These are phyloP conservation scores for Clonostachys byssicola DNA, from an alignment of 2,329 filamentous ascomycete species.

Conservation along the genomic window DNA sequence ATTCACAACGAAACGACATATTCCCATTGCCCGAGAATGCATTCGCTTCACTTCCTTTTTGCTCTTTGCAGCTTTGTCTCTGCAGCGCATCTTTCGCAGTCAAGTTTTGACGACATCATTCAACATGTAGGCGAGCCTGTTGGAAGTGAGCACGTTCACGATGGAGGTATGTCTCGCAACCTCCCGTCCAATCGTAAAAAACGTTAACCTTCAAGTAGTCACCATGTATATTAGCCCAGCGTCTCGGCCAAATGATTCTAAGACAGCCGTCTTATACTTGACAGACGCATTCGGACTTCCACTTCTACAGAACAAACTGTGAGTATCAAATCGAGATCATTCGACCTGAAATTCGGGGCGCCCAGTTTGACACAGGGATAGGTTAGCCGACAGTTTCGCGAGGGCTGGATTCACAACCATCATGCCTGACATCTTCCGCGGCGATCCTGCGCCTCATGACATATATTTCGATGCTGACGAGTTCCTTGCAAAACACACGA, in stretches of 20 bases:
- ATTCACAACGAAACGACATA: too few species aligned
- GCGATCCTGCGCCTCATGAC: conserved; percentile 10
- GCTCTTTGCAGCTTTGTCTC: too few species aligned
- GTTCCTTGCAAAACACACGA: conserved; percentile 10
- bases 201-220: neutral
- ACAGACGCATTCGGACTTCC: conserved; percentile 14
- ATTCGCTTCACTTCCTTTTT: too few species aligned
- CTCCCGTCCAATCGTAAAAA: too few species aligned
- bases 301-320: conserved; percentile 7
- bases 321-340: neutral
- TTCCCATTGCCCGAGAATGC: too few species aligned
- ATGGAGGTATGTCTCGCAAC: too few species aligned
- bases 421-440: conserved; percentile 15
- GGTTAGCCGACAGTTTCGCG: conserved; percentile 15
- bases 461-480: conserved; percentile 11
- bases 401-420: conserved; percentile 16
- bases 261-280: conserved; percentile 6
- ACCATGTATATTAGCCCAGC: conserved; percentile 4
- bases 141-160: neutral
- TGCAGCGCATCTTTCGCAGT: too few species aligned
- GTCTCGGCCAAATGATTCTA: neutral
- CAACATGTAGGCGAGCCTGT: neutral
- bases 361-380: conserved; percentile 2
- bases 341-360: neutral
- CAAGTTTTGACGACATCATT: too few species aligned